Evolutionary conservation across 139 green algal species (phyloP).

Genomic region (Mychonastes homosphaera): DNA sequence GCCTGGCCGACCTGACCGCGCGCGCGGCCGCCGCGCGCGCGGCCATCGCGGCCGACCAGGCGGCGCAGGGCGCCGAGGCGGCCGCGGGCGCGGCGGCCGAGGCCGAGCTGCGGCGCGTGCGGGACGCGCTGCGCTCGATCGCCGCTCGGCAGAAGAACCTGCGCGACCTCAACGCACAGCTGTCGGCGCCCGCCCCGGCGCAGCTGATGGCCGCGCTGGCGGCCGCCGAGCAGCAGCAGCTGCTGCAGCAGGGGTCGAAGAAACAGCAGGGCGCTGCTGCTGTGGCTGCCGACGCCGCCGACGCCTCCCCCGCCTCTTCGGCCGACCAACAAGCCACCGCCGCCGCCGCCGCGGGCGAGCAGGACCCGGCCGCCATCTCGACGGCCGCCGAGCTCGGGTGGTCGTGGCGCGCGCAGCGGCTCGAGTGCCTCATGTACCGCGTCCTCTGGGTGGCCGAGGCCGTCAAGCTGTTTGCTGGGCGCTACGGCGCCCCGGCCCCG

Average conservation of each 20-base stretch:
- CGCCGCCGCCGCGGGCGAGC: not conserved
- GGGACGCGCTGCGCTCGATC: conserved; percentile 31
- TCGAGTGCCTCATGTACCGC: conserved; percentile 50
- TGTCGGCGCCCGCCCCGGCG: conserved; percentile 7
- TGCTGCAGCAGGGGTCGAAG: too few species aligned
- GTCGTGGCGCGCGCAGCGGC: conserved; percentile 31
- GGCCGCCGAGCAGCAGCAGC: not conserved
- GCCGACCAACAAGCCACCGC: not conserved
- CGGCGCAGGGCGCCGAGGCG: conserved; percentile 17
- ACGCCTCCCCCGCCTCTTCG: not conserved
- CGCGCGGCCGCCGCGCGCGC: conserved; percentile 12
- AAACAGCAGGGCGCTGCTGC: too few species aligned
- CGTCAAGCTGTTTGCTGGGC: conserved; percentile 37
- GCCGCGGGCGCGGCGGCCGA: conserved; percentile 19
- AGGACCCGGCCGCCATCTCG: not conserved
- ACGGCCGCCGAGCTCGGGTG: conserved; percentile 28
- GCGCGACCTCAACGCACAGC: conserved; percentile 26
- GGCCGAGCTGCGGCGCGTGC: conserved; percentile 28
- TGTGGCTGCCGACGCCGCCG: not conserved
- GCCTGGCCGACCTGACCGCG: conserved; percentile 40
- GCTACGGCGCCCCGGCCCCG: conserved; percentile 29
- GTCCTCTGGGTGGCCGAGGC: conserved; percentile 46
- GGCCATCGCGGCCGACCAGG: conserved; percentile 7
- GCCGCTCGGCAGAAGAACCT: conserved; percentile 32
- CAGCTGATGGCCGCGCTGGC: not conserved